These are phyloP conservation scores for Pinus taeda DNA, from an alignment of 75 land plant genomes.

Conservation along the genomic window DNA sequence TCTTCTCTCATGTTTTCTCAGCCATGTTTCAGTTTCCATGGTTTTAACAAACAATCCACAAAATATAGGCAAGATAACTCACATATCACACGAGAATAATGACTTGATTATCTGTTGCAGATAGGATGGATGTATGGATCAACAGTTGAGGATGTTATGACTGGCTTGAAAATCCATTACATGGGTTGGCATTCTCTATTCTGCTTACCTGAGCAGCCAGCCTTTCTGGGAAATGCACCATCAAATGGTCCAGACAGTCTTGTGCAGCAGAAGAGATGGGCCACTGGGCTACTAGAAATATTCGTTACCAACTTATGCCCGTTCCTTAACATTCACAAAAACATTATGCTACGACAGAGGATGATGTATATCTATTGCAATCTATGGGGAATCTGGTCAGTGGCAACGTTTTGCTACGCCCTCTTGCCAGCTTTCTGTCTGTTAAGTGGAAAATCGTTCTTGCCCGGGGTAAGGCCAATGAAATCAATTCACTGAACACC, in stretches of 20 bases:
- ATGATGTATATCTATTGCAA: slow-evolving; percentile 11
- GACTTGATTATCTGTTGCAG: slow-evolving; percentile 11
- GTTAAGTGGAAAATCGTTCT: slow-evolving; percentile 14
- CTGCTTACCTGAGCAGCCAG: slow-evolving; percentile 17
- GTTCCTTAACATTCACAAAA: not conserved
- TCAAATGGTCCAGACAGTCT: slow-evolving; percentile 7
- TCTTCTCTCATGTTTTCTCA: too few relatives aligned
- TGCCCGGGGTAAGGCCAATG: slow-evolving; percentile 23
- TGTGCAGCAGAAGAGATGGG: slow-evolving; percentile 34
- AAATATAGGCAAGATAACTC: too few relatives aligned
- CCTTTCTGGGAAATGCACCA: slow-evolving; percentile 30
- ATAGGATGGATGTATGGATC: slow-evolving; percentile 39
- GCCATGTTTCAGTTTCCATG: too few relatives aligned
- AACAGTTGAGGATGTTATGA: slow-evolving; percentile 26
- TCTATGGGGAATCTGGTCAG: slow-evolving; percentile 19
- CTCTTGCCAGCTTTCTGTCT: slow-evolving; percentile 25
- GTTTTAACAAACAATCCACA: too few relatives aligned
- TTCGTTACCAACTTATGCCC: slow-evolving; percentile 15
- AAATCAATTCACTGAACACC: not conserved
- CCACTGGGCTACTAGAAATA: slow-evolving; percentile 29
- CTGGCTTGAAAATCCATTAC: slow-evolving; percentile 24
- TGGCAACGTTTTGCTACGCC: slow-evolving; percentile 22
- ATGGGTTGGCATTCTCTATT: slow-evolving; percentile 25
- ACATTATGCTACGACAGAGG: slow-evolving; percentile 14
- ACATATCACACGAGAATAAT: not conserved